A percentile compares a stretch with the other conserved stretches of the same genome.
Conservation (phyloP, 2,329 filamentous ascomycete species). For the Meredithiella fracta region DNA sequence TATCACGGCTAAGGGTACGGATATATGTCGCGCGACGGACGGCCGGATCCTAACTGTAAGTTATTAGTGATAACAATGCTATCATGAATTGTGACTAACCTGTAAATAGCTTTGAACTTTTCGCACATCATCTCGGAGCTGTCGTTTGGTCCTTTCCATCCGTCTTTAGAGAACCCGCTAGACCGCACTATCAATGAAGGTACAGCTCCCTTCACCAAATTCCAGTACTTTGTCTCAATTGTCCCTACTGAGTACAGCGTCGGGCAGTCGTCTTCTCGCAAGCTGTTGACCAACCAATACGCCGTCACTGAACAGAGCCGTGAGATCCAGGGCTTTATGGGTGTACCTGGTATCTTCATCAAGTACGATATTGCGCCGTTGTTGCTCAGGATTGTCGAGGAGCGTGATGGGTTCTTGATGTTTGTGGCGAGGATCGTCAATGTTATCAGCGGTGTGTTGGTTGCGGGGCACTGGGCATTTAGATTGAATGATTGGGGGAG, state of each 20-base stretch:
- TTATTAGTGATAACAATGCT: conserved; percentile 15
- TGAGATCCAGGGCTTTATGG: conserved; percentile 44
- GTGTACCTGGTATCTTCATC: conserved; percentile 83
- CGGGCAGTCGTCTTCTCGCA: conserved; percentile 24
- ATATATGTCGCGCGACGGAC: conserved; percentile 61
- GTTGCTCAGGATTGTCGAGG: conserved; percentile 68
- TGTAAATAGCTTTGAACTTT: conserved; percentile 66
- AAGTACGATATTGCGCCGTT: conserved; percentile 99
- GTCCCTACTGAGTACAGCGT: conserved; percentile 87
- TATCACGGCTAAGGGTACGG: conserved; percentile 91
- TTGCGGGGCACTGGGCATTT: conserved; percentile 87
- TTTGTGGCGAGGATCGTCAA: conserved; percentile 77
- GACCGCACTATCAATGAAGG: conserved; percentile 74
- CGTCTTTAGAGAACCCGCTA: conserved; percentile 80
- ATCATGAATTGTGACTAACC: not conserved
- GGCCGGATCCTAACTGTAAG: conserved; percentile 69
- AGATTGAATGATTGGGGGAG: conserved; percentile 63
- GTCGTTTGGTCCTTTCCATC: conserved; percentile 94
- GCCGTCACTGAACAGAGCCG: conserved; percentile 82
- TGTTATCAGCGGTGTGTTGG: conserved; percentile 75
- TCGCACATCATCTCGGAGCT: conserved; percentile 91
- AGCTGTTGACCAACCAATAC: conserved; percentile 81
- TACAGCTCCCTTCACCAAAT: conserved; percentile 73
- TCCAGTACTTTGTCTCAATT: conserved; percentile 92
- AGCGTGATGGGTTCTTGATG: conserved; percentile 54